Conservation (phyloP, 352 stramenopile species). For the Phytopythium montanum region DNA sequence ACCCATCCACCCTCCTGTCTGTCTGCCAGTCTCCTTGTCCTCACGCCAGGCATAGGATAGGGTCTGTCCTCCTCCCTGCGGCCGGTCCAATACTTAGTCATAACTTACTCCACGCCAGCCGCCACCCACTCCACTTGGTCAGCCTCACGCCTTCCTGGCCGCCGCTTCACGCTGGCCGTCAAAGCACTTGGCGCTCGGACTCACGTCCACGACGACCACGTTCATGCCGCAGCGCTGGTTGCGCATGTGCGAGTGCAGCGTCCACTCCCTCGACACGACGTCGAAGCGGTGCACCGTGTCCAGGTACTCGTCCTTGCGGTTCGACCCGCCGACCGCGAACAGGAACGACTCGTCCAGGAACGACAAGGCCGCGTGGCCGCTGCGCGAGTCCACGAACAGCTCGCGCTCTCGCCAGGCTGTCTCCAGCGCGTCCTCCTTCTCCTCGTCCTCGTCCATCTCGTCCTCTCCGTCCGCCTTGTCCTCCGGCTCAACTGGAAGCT, state of each 20-base stretch:
- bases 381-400: constrained; percentile 56
- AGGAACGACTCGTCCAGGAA: constrained; percentile 64
- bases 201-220: constrained; percentile 45
- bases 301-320: constrained; percentile 75
- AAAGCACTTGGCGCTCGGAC: constrained; percentile 37
- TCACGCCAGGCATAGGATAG: background rate
- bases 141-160: constrained; percentile 6
- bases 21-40: background rate
- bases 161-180: constrained; percentile 18
- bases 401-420: constrained; percentile 46
- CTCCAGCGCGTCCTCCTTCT: background rate
- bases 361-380: constrained; percentile 55
- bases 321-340: constrained; percentile 70
- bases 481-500: constrained; percentile 19
- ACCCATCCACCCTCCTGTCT: no score
- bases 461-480: background rate
- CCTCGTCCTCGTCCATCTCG: background rate
- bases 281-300: constrained; percentile 68
- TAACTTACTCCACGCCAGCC: background rate
- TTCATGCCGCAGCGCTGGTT: constrained; percentile 61
- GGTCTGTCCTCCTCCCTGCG: background rate
- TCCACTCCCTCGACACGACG: constrained; percentile 58
- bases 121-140: background rate
- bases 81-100: background rate
- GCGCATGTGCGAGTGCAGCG: constrained; percentile 51